A percentile compares a stretch with the other conserved stretches of the same genome.
Evolutionary conservation across 2,329 filamentous ascomycete genomes (phyloP).

Genomic region (Microsporum canis): DNA sequence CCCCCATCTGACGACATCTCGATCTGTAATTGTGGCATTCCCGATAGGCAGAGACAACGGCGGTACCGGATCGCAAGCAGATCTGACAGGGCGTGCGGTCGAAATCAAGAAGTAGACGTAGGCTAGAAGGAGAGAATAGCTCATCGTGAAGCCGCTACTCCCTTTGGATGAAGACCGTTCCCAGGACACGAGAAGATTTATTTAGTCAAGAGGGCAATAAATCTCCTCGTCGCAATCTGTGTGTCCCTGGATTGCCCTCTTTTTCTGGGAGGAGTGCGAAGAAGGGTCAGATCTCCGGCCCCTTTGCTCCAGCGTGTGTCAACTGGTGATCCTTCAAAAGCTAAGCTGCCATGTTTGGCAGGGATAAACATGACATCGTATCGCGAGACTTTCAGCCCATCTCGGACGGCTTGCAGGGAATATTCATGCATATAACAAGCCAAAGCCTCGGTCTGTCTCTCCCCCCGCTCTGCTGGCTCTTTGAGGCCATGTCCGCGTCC

Average conservation of each 20-base stretch:
- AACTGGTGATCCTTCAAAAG: not conserved
- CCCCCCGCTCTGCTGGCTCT: too few relatives aligned
- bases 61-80: not conserved
- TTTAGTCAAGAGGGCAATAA: not conserved
- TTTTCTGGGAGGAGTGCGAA: not conserved
- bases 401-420: not conserved
- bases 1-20: constrained; percentile 5
- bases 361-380: not conserved
- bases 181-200: not conserved
- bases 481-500: too few relatives aligned
- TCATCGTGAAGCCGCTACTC: not conserved
- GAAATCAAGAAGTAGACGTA: not conserved
- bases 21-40: not conserved
- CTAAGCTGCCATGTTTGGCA: not conserved
- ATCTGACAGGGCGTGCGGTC: not conserved
- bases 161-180: not conserved
- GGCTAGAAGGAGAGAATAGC: not conserved
- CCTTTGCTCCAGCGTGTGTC: not conserved
- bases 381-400: not conserved
- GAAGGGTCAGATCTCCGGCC: not conserved
- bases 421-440: not conserved
- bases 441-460: not conserved
- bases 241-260: not conserved
- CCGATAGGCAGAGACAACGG: constrained; percentile 7
- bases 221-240: not conserved